Evolutionary conservation across 768 basidiomycete genomes (phyloP).

Genomic region (Kwoniella dendrophila): DNA sequence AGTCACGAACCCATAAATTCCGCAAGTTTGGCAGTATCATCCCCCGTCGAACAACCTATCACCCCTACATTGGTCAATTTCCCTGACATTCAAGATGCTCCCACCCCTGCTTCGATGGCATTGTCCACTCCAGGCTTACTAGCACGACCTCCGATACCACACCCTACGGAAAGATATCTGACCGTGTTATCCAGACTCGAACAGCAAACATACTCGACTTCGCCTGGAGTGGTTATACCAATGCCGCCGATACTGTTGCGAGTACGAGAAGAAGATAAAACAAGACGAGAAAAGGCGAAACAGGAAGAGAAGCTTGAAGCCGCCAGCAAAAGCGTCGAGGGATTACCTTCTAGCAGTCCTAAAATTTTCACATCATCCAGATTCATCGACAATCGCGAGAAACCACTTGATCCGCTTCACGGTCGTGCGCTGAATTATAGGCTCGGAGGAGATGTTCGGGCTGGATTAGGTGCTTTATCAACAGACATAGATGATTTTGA

Average conservation of each 20-base stretch:
- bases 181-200: conserved; percentile 29
- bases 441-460: conserved; percentile 44
- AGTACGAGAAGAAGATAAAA: conserved; percentile 33
- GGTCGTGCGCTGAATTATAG: conserved; percentile 40
- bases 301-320: conserved; percentile 27
- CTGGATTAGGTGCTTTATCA: conserved; percentile 34
- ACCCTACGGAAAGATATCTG: conserved; percentile 29
- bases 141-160: background rate
- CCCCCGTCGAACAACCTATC: background rate
- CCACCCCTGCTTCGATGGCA: background rate
- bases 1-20: conserved; percentile 1
- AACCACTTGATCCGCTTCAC: conserved; percentile 7
- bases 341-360: conserved; percentile 10
- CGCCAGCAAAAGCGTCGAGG: background rate
- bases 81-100: background rate
- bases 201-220: conserved; percentile 36
- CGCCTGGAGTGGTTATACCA: conserved; percentile 41
- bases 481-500: conserved; percentile 35
- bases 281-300: conserved; percentile 31
- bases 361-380: background rate
- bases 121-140: conserved; percentile 6
- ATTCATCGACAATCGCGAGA: background rate
- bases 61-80: background rate
- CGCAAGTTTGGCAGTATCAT: background rate
- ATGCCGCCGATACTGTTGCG: conserved; percentile 42